Conservation (phyloP, 192 early-diverging fungal species). For the Phycomyces blakesleeanus region DNA sequence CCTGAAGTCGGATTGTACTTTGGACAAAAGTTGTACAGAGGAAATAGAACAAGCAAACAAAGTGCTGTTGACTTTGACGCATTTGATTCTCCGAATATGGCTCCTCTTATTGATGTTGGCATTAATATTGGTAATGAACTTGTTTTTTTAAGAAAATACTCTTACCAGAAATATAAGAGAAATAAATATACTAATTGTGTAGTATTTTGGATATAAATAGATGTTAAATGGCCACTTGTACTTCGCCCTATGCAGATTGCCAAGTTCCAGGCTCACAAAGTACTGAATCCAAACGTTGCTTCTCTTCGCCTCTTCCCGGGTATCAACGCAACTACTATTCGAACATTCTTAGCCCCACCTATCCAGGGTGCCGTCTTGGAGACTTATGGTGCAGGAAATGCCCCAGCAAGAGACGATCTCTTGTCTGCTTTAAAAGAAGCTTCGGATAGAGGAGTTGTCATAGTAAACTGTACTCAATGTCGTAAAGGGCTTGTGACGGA, state of each 20-base stretch:
- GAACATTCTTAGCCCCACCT: constrained; percentile 79
- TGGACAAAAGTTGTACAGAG: constrained; percentile 87
- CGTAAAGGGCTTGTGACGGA: constrained; percentile 86
- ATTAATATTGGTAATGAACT: constrained; percentile 77
- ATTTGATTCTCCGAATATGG: constrained; percentile 84
- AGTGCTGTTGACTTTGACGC: constrained; percentile 82
- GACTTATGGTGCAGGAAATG: constrained; percentile 96
- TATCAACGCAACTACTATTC: constrained; percentile 83
- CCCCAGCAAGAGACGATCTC: constrained; percentile 83
- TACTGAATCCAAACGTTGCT: constrained; percentile 83
- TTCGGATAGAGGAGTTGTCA: constrained; percentile 87
- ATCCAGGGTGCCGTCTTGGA: constrained; percentile 92
- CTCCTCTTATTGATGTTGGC: constrained; percentile 90
- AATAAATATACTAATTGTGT: not conserved
- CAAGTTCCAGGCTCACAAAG: constrained; percentile 80
- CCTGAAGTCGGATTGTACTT: constrained; percentile 95
- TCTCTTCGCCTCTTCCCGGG: constrained; percentile 91
- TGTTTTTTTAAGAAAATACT: not conserved
- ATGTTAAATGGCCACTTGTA: constrained; percentile 88
- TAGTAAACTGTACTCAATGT: constrained; percentile 96
- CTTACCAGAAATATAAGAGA: not conserved
- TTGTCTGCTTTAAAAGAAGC: constrained; percentile 82
- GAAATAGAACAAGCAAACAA: constrained; percentile 81
- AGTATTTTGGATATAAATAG: constrained; percentile 30
- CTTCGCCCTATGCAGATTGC: constrained; percentile 81